Evolutionary conservation across 805 yeast genomes (phyloP), one percentile per base, ranked within the genome.

Genomic region (Candida dajiaensis): DNA sequence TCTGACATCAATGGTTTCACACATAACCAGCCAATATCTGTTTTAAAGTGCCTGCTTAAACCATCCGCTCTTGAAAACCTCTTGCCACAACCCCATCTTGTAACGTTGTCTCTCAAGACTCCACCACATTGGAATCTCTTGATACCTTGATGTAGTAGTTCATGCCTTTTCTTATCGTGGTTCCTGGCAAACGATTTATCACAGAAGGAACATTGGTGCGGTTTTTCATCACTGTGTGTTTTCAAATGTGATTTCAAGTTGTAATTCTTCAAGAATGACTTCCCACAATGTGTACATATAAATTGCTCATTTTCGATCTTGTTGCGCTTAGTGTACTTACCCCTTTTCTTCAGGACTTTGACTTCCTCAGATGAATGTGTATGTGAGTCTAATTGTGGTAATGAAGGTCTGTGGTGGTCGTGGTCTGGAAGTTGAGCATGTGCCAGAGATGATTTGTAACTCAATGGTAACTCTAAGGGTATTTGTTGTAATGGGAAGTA

Each of bases 11-110:
- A 67, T 3, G 87, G 86, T 49, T 73, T 69, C 44, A 85, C 76
- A 59, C 94, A 85, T 18, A 71, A 64, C 70, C 83, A 76, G 1
- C 94, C 94, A 0, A 85, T 78, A 49, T 83, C 92, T 2, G 90
- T 81, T 46, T 86, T 68, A 58, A 84, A 83, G 58, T 85, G 94
- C 43, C 92, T 72, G 2, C 85, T 80, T 37, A 85, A 69, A 0
- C 92, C 94, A 61, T 85, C 94, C 3, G 86, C 81, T 38, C 94
- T 69, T 6, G 90, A 89, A 63, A 85, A 85, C 51, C 73, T 71
- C 58, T 80, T 78, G 15, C 85, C 83, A 61, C 92, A 84, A 3
- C 90, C 92, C 90, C 92, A 83, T 52, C 66, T 64, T 4, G 83
- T 78, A 13, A 56, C 59, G 0, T 82, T 81, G 54, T 81, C 83